Evolutionary conservation across 2,329 filamentous ascomycete species (phyloP).

Genomic region (Ascochyta fabae): DNA sequence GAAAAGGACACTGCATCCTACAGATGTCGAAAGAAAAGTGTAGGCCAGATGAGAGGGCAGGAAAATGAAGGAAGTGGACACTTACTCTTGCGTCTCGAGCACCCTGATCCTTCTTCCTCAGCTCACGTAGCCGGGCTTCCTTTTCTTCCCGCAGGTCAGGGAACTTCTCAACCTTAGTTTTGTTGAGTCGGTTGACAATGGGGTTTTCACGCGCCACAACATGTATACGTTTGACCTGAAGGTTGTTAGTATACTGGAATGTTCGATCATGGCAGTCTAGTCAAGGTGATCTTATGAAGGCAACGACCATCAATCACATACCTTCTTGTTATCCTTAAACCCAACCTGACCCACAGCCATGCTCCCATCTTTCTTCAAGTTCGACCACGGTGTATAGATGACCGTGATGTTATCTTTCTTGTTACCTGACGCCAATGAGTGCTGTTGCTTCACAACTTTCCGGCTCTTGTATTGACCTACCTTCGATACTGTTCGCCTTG

Average conservation of each 20-base stretch:
- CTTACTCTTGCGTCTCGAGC: slow-evolving; percentile 66
- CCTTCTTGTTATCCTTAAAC: slow-evolving; percentile 85
- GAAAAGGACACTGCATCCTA: background rate
- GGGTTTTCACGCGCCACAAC: slow-evolving; percentile 83
- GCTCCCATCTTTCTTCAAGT: slow-evolving; percentile 91
- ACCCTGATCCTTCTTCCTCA: slow-evolving; percentile 74
- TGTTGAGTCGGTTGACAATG: slow-evolving; percentile 97
- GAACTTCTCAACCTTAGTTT: slow-evolving; percentile 88
- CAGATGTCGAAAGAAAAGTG: background rate
- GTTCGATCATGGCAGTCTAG: too few species aligned
- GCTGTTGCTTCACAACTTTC: background rate
- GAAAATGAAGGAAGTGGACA: background rate
- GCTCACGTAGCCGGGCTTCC: slow-evolving; percentile 74
- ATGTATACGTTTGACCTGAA: slow-evolving; percentile 77
- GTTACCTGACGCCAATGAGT: slow-evolving; percentile 68
- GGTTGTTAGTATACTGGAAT: slow-evolving; percentile 1
- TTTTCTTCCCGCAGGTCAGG: slow-evolving; percentile 84
- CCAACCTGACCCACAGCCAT: slow-evolving; percentile 96
- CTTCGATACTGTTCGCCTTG: slow-evolving; percentile 98
- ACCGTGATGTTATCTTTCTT: slow-evolving; percentile 98
- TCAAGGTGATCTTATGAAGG: background rate
- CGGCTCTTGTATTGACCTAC: slow-evolving; percentile 43
- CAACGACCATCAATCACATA: slow-evolving; percentile 25
- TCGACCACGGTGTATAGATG: slow-evolving; percentile 98
- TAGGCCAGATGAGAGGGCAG: background rate